phyloP scores from a whole-genome alignment of 768 basidiomycete genomes.

The Lentinula lateritia region DNA sequence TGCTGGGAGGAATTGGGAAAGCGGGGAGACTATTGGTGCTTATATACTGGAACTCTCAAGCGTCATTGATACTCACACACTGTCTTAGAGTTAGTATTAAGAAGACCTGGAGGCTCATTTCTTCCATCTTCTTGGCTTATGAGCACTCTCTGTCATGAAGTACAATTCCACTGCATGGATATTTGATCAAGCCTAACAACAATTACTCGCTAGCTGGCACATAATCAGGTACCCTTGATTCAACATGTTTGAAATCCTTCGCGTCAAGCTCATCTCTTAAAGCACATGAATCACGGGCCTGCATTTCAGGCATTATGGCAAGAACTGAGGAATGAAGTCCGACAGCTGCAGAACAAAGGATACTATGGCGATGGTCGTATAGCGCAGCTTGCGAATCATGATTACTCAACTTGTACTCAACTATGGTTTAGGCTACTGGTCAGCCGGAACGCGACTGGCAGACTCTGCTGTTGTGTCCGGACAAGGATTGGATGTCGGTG shows the following conservation, averaged over 20 bases:
- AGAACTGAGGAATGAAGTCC: slow-evolving; percentile 59
- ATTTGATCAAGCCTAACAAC: background rate
- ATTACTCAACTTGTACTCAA: background rate
- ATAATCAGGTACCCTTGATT: slow-evolving; percentile 56
- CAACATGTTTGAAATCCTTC: background rate
- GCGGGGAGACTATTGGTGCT: slow-evolving; percentile 72
- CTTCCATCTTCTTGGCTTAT: slow-evolving; percentile 63
- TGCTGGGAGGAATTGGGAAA: slow-evolving; percentile 81
- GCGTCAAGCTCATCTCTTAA: background rate
- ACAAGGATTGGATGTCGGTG: slow-evolving; percentile 45
- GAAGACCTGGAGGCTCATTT: slow-evolving; percentile 55
- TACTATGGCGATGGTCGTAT: slow-evolving; percentile 79
- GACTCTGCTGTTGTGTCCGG: slow-evolving; percentile 56
- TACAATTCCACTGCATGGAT: slow-evolving; percentile 22
- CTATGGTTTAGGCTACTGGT: slow-evolving; percentile 64
- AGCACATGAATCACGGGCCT: slow-evolving; percentile 81
- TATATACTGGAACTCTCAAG: background rate
- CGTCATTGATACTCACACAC: background rate
- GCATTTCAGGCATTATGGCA: slow-evolving; percentile 74
- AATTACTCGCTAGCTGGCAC: slow-evolving; percentile 53
- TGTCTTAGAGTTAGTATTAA: slow-evolving; percentile 67
- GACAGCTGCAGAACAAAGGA: slow-evolving; percentile 62
- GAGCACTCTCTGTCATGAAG: slow-evolving; percentile 82
- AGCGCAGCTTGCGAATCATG: slow-evolving; percentile 2
- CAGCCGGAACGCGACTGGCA: slow-evolving; percentile 62